These are phyloP conservation scores for Crithidia thermophila DNA, from an alignment of 208 protist genomes.

Conservation along the genomic window DNA sequence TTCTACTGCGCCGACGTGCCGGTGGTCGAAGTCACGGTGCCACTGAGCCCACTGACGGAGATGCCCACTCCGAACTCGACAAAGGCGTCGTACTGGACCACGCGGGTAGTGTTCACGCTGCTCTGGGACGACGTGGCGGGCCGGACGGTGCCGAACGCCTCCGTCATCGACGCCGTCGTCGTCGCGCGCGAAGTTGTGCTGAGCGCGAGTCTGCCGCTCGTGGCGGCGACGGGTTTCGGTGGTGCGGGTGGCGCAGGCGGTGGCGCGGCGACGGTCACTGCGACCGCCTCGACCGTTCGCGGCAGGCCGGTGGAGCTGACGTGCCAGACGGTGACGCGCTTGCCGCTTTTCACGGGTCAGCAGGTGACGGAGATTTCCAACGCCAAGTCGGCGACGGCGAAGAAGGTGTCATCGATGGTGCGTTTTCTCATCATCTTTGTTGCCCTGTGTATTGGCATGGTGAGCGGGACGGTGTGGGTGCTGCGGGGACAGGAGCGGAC, in stretches of 20 bases:
- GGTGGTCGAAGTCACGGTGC: conserved; percentile 17
- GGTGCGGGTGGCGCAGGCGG: too few relatives aligned
- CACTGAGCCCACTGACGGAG: conserved; percentile 12
- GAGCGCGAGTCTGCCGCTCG: background rate
- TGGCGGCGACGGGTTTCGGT: too few relatives aligned
- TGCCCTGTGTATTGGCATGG: conserved; percentile 9
- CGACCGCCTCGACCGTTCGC: conserved; percentile 6
- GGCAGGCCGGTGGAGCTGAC: conserved; percentile 3
- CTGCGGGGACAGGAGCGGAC: background rate
- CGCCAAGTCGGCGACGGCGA: background rate
- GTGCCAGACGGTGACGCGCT: conserved; percentile 10
- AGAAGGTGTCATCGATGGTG: conserved; percentile 4
- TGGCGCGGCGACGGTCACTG: background rate
- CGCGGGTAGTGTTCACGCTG: conserved; percentile 14
- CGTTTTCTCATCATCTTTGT: conserved; percentile 5
- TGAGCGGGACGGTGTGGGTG: conserved; percentile 8
- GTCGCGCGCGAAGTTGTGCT: conserved; percentile 17
- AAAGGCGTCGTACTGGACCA: conserved; percentile 15
- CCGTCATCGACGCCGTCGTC: conserved; percentile 23
- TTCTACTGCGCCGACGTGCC: conserved; percentile 19
- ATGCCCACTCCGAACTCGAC: background rate
- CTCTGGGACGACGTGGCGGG: conserved; percentile 18
- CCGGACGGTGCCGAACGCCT: conserved; percentile 18
- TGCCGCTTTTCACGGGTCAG: conserved; percentile 3
- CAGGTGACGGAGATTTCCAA: background rate